Conservation (phyloP, 2,329 filamentous ascomycete genomes). For the Orbilia ellipsospora region DNA sequence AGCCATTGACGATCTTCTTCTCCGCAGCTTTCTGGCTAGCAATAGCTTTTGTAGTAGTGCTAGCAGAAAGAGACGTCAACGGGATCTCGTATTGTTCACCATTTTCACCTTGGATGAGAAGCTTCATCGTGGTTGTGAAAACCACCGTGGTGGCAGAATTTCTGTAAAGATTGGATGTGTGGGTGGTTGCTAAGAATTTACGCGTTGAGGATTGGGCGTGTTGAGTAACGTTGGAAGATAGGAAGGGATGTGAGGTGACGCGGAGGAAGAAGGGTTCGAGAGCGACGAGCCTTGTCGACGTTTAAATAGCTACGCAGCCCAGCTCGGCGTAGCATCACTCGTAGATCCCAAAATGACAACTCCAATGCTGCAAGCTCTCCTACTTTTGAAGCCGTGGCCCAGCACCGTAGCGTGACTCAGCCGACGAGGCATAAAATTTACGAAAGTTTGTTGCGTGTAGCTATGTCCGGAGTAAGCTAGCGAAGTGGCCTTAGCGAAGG, state of each 20-base stretch:
- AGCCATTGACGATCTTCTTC: not conserved
- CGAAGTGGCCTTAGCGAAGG: not conserved
- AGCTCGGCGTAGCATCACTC: too few relatives aligned
- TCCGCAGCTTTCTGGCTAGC: not conserved
- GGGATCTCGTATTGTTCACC: not conserved
- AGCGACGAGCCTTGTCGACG: not conserved
- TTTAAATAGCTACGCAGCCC: constrained; percentile 1
- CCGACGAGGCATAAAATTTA: not conserved
- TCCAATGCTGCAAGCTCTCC: not conserved
- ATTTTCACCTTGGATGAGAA: not conserved
- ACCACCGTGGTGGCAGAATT: too few relatives aligned
- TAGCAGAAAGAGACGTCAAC: not conserved
- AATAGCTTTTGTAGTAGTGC: not conserved
- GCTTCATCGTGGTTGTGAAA: not conserved
- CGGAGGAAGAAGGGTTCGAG: not conserved
- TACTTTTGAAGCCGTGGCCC: too few relatives aligned
- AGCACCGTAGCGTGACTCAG: not conserved
- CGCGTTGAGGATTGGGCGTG: not conserved
- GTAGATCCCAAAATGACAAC: too few relatives aligned
- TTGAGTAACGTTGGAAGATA: not conserved
- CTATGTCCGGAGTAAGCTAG: too few relatives aligned
- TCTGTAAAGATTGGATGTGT: not conserved
- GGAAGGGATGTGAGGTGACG: not conserved
- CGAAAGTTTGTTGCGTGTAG: too few relatives aligned
- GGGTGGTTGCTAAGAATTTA: not conserved